phyloP scores from a whole-genome alignment of 2,329 filamentous ascomycete species.

The Beauveria bassiana region DNA sequence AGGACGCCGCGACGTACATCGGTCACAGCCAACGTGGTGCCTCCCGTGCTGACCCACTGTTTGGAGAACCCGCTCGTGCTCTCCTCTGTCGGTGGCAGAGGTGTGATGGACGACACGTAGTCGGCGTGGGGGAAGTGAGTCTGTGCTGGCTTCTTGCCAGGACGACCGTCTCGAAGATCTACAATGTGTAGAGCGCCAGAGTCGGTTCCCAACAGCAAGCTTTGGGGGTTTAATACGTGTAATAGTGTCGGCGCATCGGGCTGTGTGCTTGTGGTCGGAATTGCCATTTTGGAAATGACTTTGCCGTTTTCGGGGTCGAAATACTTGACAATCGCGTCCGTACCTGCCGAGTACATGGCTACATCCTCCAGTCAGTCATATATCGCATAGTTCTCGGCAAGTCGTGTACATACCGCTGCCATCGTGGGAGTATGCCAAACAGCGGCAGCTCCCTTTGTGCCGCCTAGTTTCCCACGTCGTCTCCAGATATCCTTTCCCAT shows the following conservation, averaged over 20 bases:
- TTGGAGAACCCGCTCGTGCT: slow-evolving; percentile 86
- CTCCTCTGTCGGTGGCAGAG: slow-evolving; percentile 69
- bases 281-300: slow-evolving; percentile 73
- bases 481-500: slow-evolving; percentile 69
- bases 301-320: slow-evolving; percentile 52
- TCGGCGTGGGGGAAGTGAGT: slow-evolving; percentile 85
- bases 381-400: not conserved
- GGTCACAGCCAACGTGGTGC: slow-evolving; percentile 82
- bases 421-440: slow-evolving; percentile 69
- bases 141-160: slow-evolving; percentile 60
- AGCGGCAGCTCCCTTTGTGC: slow-evolving; percentile 90
- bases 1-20: slow-evolving; percentile 82
- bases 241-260: slow-evolving; percentile 73
- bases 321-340: slow-evolving; percentile 48
- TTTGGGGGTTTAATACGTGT: slow-evolving; percentile 78
- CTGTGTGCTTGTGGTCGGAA: slow-evolving; percentile 51
- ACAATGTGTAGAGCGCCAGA: slow-evolving; percentile 82
- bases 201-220: slow-evolving; percentile 82
- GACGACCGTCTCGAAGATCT: slow-evolving; percentile 61
- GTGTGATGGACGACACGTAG: slow-evolving; percentile 82
- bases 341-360: slow-evolving; percentile 59
- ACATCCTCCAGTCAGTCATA: slow-evolving; percentile 12
- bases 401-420: slow-evolving; percentile 54
- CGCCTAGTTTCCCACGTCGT: slow-evolving; percentile 79
- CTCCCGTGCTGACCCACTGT: slow-evolving; percentile 91